Evolutionary conservation across 2,329 filamentous ascomycete species (phyloP).

Genomic region (Trichophyton benhamiae): DNA sequence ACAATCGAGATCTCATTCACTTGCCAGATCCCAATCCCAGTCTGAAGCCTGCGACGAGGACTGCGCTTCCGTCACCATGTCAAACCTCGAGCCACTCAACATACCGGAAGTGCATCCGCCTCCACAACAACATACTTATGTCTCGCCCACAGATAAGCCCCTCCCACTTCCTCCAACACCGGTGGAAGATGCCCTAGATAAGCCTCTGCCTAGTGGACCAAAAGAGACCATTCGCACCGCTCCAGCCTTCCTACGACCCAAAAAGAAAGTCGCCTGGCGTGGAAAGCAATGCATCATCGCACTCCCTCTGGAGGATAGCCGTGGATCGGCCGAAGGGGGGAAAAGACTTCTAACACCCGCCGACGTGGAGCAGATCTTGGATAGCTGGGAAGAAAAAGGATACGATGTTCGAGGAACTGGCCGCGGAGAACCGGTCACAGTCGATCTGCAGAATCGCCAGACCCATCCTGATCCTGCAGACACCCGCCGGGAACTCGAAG

Average conservation of each 20-base stretch:
- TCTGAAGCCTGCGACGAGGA: conserved; percentile 7
- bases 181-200: conserved; percentile 6
- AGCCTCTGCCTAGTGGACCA: conserved; percentile 6
- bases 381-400: conserved; percentile 32
- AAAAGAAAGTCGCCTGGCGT: conserved; percentile 63
- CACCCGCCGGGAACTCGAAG: conserved; percentile 23
- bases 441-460: conserved; percentile 29
- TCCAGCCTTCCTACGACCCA: conserved; percentile 31
- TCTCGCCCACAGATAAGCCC: conserved; percentile 11
- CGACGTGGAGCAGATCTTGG: conserved; percentile 30
- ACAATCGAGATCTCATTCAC: conserved; percentile 25
- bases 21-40: conserved; percentile 14
- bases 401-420: conserved; percentile 33
- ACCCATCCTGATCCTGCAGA: conserved; percentile 33
- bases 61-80: neutral
- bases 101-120: neutral
- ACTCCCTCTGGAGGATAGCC: conserved; percentile 54
- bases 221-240: conserved; percentile 14
- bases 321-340: conserved; percentile 39
- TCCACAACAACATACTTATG: conserved; percentile 1
- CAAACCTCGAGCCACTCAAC: conserved; percentile 13
- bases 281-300: conserved; percentile 62
- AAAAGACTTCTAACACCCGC: conserved; percentile 27
- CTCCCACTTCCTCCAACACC: conserved; percentile 11
- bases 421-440: conserved; percentile 19